Evolutionary conservation across 2,329 filamentous ascomycete genomes (phyloP).

Genomic region (Aspergillus sergii): DNA sequence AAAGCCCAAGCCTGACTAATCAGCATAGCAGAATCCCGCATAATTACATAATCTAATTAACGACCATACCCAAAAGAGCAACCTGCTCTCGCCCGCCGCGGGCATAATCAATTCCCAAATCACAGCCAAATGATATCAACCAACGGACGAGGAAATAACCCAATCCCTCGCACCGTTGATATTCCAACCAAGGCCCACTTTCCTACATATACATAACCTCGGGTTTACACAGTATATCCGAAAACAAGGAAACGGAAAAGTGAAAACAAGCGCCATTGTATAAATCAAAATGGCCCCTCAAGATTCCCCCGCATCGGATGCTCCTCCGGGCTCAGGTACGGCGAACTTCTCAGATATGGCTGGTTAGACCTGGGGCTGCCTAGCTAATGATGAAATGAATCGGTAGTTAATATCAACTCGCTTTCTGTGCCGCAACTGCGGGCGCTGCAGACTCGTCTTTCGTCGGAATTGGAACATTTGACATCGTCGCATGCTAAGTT

Average conservation of each 20-base stretch:
- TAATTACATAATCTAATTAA: background rate
- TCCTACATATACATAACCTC: too few species aligned
- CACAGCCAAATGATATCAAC: background rate
- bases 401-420: conserved; percentile 67
- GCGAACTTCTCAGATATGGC: background rate
- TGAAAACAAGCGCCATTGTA: background rate
- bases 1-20: background rate
- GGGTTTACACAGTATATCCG: too few species aligned
- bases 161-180: background rate
- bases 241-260: too few species aligned
- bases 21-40: background rate
- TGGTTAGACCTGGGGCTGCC: too few species aligned
- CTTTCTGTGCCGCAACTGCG: conserved; percentile 84
- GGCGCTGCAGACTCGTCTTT: conserved; percentile 92
- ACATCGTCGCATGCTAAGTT: conserved; percentile 88
- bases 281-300: conserved; percentile 27
- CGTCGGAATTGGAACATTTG: conserved; percentile 93
- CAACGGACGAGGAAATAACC: background rate
- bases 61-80: background rate
- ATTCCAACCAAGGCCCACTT: too few species aligned
- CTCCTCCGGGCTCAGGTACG: conserved; percentile 24
- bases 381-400: background rate
- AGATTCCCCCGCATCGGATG: conserved; percentile 30
- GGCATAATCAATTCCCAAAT: conserved; percentile 9
- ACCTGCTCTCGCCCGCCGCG: background rate